Evolutionary conservation across 305 asterid species (phyloP), one percentile per base, ranked within the genome.

Genomic region (Rubia tinctorum): DNA sequence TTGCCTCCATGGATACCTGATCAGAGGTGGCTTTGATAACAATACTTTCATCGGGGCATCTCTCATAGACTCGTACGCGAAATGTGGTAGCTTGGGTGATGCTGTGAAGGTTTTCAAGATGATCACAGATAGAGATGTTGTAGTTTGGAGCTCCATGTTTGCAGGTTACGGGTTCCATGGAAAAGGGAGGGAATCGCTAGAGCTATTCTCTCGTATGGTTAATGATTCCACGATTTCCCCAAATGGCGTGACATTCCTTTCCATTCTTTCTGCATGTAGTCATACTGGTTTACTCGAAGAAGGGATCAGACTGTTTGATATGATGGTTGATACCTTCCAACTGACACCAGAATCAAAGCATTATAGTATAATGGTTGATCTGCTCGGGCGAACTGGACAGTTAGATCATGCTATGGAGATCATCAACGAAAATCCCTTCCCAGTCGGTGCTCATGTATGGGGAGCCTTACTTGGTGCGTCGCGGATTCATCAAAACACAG

Each of bases 381-480:
- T 90, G 20, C 85, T 92, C 34, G 97, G 88, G 5, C 90, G 98
- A 1, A 59, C 71, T 0, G 98, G 98, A 9, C 87, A 88, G 55
- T 64, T 92, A 56, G 88, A 84, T 27, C 79, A 81, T 73, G 94
- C 98, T 23, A 66, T 86, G 82, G 79, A 72, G 20, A 79, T 92
- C 11, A 86, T 90, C 56, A 69, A 71, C 17, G 87, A 69, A 70
- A 82, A 88, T 76, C 76, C 82, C 3, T 79, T 71, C 34, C 84
- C 79, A n/a, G 82, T 78, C 10, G 84, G 82, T 72, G 86, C 84
- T n/a, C 81, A 86, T 70, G 76, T 81, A 3, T 90, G 98, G 96
- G 95, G 93, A 53, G 90, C 95, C 7, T 82, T 89, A 80, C 91
- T 92, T 53, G 88, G 91, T 60, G 88, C 95, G 0, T 90, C 91